These are phyloP conservation scores for Penicillium psychrofluorescens DNA, from an alignment of 495 filamentous ascomycete genomes.

Conservation along the genomic window DNA sequence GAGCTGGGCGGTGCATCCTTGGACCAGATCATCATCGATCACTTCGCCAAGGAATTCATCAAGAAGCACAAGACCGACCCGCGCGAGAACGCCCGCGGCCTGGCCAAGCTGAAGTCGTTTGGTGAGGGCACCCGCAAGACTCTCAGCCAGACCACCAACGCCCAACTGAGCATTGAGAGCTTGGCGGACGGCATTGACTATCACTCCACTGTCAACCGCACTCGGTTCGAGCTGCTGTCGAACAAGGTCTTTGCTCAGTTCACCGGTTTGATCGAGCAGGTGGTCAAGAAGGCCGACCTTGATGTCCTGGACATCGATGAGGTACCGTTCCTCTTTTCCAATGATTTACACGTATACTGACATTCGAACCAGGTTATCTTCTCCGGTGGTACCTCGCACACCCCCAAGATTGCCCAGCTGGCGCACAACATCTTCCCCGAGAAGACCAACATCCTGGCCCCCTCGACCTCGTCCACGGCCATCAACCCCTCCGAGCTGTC, in stretches of 20 bases:
- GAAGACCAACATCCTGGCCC: constrained; percentile 71
- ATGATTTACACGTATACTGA: background rate
- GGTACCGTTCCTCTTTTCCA: constrained; percentile 23
- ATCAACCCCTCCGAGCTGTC: constrained; percentile 90
- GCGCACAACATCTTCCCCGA: constrained; percentile 72
- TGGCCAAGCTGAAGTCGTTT: constrained; percentile 91
- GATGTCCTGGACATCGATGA: constrained; percentile 92
- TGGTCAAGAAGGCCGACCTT: constrained; percentile 83
- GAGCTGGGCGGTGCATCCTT: constrained; percentile 75
- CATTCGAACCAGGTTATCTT: constrained; percentile 59
- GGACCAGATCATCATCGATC: constrained; percentile 84
- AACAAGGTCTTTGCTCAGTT: constrained; percentile 80
- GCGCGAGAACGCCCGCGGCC: constrained; percentile 64
- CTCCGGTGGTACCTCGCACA: constrained; percentile 87
- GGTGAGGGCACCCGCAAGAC: constrained; percentile 85
- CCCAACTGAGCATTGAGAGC: constrained; percentile 83
- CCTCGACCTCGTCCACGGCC: constrained; percentile 64
- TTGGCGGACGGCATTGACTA: constrained; percentile 86
- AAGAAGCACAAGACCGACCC: constrained; percentile 92
- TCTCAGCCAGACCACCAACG: constrained; percentile 77
- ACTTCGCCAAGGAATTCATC: constrained; percentile 97
- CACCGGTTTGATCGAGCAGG: constrained; percentile 73
- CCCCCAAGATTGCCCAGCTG: constrained; percentile 79
- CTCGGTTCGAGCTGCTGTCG: constrained; percentile 86
- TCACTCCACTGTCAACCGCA: constrained; percentile 80